Percentiles rank a stretch among this genome's conserved stretches.
These are phyloP conservation scores for Ceratocystis harringtonii DNA, from an alignment of 2,329 filamentous ascomycete species.

Conservation along the genomic window DNA sequence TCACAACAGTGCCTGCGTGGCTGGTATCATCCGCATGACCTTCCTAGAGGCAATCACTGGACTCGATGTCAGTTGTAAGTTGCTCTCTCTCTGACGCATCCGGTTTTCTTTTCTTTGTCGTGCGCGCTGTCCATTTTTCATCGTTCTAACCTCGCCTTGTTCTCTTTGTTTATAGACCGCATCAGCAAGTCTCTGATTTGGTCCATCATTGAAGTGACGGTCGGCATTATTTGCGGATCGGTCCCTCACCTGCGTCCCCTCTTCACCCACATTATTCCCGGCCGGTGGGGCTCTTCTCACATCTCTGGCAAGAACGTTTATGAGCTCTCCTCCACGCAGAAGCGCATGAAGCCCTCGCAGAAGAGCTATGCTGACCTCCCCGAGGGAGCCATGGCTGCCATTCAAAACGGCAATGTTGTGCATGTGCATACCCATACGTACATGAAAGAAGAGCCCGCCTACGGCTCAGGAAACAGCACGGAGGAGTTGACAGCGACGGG, in stretches of 20 bases:
- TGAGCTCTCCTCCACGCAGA: slow-evolving; percentile 6
- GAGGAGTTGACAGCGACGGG: slow-evolving; percentile 6
- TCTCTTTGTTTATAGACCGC: slow-evolving; percentile 19
- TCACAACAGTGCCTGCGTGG: slow-evolving; percentile 21
- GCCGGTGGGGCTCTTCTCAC: neutral
- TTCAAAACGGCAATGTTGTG: slow-evolving; percentile 10
- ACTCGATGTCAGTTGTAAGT: slow-evolving; percentile 23
- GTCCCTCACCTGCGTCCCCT: slow-evolving; percentile 24
- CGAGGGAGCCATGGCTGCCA: neutral
- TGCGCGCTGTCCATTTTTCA: neutral
- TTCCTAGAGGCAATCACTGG: slow-evolving; percentile 20
- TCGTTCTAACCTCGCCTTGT: neutral
- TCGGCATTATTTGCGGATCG: slow-evolving; percentile 25
- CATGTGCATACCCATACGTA: slow-evolving; percentile 10
- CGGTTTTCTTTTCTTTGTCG: neutral
- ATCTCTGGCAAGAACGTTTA: slow-evolving; percentile 9
- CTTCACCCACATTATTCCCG: slow-evolving; percentile 8
- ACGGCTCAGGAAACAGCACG: slow-evolving; percentile 3
- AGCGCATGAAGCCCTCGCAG: neutral
- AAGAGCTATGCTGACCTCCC: neutral
- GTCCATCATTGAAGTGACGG: slow-evolving; percentile 24
- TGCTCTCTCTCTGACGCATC: neutral
- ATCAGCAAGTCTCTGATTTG: slow-evolving; percentile 23
- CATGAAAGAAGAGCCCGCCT: slow-evolving; percentile 8
- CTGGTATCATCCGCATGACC: slow-evolving; percentile 21